Evolutionary conservation across 768 basidiomycete species (phyloP).

Genomic region (Amanita rimosa): DNA sequence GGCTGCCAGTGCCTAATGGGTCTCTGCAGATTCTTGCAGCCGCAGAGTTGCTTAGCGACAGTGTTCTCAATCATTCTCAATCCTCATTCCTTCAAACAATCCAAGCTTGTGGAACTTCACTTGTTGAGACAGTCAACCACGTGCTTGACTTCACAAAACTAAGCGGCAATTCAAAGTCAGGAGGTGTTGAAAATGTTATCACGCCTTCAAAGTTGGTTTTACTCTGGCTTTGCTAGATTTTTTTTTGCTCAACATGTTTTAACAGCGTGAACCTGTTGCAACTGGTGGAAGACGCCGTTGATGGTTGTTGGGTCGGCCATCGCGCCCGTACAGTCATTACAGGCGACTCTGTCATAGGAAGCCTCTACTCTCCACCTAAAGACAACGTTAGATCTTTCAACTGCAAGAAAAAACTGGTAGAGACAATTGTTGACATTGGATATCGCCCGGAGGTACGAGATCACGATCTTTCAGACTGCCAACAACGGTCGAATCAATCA

Average conservation of each 20-base stretch:
- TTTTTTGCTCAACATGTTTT: conserved; percentile 5
- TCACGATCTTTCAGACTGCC: background rate
- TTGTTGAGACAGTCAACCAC: conserved; percentile 95
- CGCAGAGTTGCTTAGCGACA: conserved; percentile 84
- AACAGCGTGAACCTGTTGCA: conserved; percentile 63
- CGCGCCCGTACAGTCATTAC: conserved; percentile 64
- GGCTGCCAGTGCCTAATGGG: conserved; percentile 4
- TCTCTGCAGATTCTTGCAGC: conserved; percentile 68
- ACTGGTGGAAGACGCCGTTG: conserved; percentile 80
- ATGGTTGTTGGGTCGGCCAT: conserved; percentile 91
- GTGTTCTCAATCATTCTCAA: conserved; percentile 71
- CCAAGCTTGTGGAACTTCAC: conserved; percentile 88
- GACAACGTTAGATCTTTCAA: conserved; percentile 34
- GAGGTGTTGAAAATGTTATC: conserved; percentile 70
- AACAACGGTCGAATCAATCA: background rate
- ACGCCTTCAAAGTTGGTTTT: conserved; percentile 46
- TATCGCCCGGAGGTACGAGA: conserved; percentile 48
- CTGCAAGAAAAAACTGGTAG: conserved; percentile 45
- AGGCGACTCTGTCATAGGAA: conserved; percentile 76
- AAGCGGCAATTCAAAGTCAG: conserved; percentile 73
- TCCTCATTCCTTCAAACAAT: conserved; percentile 85
- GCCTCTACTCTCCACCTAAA: conserved; percentile 81
- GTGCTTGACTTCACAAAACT: conserved; percentile 95
- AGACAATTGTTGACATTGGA: conserved; percentile 84
- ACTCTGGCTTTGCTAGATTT: background rate